phyloP scores from a whole-genome alignment of 2,329 filamentous ascomycete genomes.

The Penicillium sp. region DNA sequence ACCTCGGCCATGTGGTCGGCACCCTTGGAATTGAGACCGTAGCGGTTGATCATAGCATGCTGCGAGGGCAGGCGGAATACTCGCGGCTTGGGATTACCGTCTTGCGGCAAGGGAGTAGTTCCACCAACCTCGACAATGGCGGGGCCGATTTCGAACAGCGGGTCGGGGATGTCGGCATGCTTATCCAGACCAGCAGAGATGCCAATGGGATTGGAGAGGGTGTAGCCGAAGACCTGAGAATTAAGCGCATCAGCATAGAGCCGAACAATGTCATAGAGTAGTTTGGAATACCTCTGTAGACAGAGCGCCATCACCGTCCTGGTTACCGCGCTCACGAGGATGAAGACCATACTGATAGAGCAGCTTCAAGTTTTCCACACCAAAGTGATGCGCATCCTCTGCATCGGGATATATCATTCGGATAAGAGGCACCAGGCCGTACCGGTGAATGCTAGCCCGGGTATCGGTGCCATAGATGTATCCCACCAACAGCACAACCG shows the following conservation, averaged over 20 bases:
- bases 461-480: slow-evolving; percentile 73
- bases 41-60: slow-evolving; percentile 88
- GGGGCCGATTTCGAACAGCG: slow-evolving; percentile 77
- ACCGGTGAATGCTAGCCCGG: slow-evolving; percentile 64
- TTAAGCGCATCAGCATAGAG: slow-evolving; percentile 1
- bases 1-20: slow-evolving; percentile 79
- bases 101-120: slow-evolving; percentile 78
- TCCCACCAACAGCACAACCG: slow-evolving; percentile 45
- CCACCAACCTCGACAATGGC: slow-evolving; percentile 89
- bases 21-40: slow-evolving; percentile 87
- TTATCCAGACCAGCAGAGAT: slow-evolving; percentile 97
- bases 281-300: slow-evolving; percentile 44
- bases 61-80: slow-evolving; percentile 81
- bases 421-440: slow-evolving; percentile 52
- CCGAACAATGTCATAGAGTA: neutral
- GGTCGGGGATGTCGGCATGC: slow-evolving; percentile 79
- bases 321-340: slow-evolving; percentile 70
- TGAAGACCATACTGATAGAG: slow-evolving; percentile 71
- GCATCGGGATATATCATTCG: slow-evolving; percentile 43
- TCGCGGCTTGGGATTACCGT: slow-evolving; percentile 79
- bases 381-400: slow-evolving; percentile 86
- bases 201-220: slow-evolving; percentile 77
- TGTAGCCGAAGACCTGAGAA: slow-evolving; percentile 65
- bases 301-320: slow-evolving; percentile 51
- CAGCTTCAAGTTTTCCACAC: slow-evolving; percentile 64